These are phyloP conservation scores for Gymnopilus junonius DNA, from an alignment of 768 basidiomycete species.

Conservation along the genomic window DNA sequence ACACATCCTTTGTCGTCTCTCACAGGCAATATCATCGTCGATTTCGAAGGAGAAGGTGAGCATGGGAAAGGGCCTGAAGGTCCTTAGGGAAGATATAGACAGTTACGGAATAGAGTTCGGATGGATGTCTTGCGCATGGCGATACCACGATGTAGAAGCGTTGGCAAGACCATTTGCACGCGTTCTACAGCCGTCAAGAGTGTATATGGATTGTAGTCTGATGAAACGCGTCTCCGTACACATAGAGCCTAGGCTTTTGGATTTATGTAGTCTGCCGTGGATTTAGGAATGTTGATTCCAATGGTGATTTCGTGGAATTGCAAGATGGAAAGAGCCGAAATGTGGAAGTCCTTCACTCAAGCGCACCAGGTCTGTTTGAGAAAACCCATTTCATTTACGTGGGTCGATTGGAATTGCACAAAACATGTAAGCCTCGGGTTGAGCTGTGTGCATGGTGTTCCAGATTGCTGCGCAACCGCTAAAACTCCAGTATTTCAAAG, in stretches of 20 bases:
- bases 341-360: not conserved
- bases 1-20: conserved; percentile 13
- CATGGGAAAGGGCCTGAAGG: not conserved
- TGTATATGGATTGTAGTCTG: not conserved
- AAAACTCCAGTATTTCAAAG: not conserved
- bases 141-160: not conserved
- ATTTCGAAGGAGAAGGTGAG: conserved; percentile 37
- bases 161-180: not conserved
- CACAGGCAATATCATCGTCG: conserved; percentile 33
- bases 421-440: not conserved
- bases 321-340: not conserved
- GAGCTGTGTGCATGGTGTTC: not conserved
- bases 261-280: not conserved
- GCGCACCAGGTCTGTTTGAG: too few species aligned
- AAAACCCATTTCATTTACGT: too few species aligned
- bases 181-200: not conserved
- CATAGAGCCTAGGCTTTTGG: not conserved
- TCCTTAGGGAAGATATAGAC: not conserved
- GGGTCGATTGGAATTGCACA: too few species aligned
- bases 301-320: not conserved
- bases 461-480: not conserved
- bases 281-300: not conserved
- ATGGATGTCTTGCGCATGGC: not conserved
- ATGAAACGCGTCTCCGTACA: not conserved
- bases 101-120: not conserved